Conservation (phyloP, 2,329 filamentous ascomycete genomes). For the Raffaelea albimanens region DNA sequence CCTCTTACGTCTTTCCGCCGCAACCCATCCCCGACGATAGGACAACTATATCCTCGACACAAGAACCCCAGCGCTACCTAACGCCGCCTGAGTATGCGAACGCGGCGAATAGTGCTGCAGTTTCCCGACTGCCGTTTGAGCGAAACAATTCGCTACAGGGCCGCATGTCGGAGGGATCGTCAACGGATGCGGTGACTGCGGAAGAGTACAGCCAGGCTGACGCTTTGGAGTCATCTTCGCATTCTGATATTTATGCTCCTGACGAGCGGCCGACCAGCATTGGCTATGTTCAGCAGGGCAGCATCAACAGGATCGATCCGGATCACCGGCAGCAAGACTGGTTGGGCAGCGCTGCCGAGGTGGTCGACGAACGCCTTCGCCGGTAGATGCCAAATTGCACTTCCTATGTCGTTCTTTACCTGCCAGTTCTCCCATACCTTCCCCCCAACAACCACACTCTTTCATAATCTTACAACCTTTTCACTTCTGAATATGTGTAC, state of each 20-base stretch:
- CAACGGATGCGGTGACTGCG: constrained; percentile 20
- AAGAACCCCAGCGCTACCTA: not conserved
- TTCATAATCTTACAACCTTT: not conserved
- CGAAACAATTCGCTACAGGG: constrained; percentile 42
- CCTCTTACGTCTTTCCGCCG: not conserved
- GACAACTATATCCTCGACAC: constrained; percentile 3
- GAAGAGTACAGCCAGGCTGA: constrained; percentile 34
- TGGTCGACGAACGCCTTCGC: constrained; percentile 32
- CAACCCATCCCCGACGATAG: not conserved
- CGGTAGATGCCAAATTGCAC: not conserved
- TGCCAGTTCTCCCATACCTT: not conserved
- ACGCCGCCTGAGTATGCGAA: not conserved
- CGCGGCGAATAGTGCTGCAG: constrained; percentile 8
- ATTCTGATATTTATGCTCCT: constrained; percentile 14
- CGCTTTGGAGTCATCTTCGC: constrained; percentile 18
- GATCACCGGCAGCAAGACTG: constrained; percentile 33
- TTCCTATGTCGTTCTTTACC: not conserved
- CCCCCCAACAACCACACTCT: not conserved
- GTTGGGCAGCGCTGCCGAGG: constrained; percentile 45
- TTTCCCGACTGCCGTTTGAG: constrained; percentile 45
- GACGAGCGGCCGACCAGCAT: constrained; percentile 44
- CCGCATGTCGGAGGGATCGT: constrained; percentile 35
- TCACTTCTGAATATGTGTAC: not conserved
- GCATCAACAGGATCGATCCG: constrained; percentile 44
- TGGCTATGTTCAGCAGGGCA: constrained; percentile 49